Conservation (phyloP, 2,329 filamentous ascomycete species). For the Didymella exigua region DNA sequence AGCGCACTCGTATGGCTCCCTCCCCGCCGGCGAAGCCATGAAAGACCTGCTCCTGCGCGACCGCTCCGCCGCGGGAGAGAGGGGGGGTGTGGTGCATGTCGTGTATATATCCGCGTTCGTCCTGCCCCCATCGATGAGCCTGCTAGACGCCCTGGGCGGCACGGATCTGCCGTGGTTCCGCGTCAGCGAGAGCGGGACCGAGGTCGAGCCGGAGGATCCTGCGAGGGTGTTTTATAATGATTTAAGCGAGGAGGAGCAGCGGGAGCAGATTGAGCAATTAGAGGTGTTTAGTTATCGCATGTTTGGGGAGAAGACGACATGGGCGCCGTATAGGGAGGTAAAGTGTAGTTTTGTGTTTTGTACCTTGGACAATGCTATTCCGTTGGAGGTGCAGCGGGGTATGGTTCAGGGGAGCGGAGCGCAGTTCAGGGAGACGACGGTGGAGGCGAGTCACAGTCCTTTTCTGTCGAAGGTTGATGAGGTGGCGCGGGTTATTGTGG, state of each 20-base stretch:
- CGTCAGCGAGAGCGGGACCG: background rate
- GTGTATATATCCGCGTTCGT: background rate
- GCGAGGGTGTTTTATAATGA: constrained; percentile 2
- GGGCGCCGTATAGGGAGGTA: background rate
- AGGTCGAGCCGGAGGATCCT: background rate
- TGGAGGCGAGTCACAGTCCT: constrained; percentile 6
- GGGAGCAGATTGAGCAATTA: background rate
- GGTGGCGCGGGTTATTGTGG: background rate
- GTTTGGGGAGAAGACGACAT: constrained; percentile 6
- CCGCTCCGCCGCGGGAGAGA: background rate
- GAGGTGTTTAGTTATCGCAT: background rate
- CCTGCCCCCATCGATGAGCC: background rate
- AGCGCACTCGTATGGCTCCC: constrained; percentile 3
- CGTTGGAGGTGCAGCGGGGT: background rate
- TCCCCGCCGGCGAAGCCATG: background rate
- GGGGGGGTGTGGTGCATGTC: background rate
- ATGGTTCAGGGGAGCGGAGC: background rate
- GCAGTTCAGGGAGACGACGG: background rate
- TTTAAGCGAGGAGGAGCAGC: background rate
- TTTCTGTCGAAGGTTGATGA: constrained; percentile 2
- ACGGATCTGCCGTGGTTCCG: constrained; percentile 1
- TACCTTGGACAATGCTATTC: background rate
- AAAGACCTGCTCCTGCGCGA: background rate
- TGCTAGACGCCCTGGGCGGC: constrained; percentile 1
- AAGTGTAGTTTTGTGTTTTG: background rate